These are phyloP conservation scores for Echites panduratus DNA, from an alignment of 257 asterid genomes.

Conservation along the genomic window DNA sequence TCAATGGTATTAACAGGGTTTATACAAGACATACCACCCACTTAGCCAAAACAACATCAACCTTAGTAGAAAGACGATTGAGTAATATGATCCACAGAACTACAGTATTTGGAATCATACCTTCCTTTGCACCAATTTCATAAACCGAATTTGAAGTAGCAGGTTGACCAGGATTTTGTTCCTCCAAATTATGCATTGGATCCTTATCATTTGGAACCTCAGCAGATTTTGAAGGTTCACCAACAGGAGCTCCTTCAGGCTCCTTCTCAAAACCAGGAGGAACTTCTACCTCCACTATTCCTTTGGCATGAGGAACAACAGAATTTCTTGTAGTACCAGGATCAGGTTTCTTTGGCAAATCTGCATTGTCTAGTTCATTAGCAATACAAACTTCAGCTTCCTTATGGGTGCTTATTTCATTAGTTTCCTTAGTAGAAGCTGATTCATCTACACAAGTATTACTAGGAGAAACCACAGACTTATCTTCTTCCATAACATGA, in stretches of 20 bases:
- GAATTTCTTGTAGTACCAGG: constrained; percentile 35
- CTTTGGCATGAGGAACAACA: constrained; percentile 15
- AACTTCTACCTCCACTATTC: constrained; percentile 42
- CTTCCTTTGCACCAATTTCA: constrained; percentile 39
- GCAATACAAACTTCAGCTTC: constrained; percentile 27
- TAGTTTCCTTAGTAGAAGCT: constrained; percentile 32
- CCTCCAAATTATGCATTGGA: constrained; percentile 33
- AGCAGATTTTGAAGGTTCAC: constrained; percentile 31
- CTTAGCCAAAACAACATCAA: background rate
- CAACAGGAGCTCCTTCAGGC: constrained; percentile 36
- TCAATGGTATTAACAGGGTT: background rate
- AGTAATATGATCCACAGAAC: background rate
- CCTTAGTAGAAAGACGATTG: background rate
- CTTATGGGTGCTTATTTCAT: constrained; percentile 25
- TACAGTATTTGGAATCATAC: constrained; percentile 22
- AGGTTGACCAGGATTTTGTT: constrained; percentile 39
- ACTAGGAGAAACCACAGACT: constrained; percentile 30
- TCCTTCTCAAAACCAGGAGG: constrained; percentile 48
- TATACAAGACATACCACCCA: background rate
- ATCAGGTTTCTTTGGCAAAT: constrained; percentile 30
- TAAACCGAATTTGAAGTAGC: constrained; percentile 29
- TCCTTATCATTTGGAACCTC: constrained; percentile 52
- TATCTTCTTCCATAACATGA: constrained; percentile 36
- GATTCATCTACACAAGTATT: constrained; percentile 30
- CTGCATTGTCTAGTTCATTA: constrained; percentile 36